A percentile compares a stretch with the other conserved stretches of the same genome.
Conservation (phyloP, 169 alveolate species). For the Plasmodium adleri region DNA sequence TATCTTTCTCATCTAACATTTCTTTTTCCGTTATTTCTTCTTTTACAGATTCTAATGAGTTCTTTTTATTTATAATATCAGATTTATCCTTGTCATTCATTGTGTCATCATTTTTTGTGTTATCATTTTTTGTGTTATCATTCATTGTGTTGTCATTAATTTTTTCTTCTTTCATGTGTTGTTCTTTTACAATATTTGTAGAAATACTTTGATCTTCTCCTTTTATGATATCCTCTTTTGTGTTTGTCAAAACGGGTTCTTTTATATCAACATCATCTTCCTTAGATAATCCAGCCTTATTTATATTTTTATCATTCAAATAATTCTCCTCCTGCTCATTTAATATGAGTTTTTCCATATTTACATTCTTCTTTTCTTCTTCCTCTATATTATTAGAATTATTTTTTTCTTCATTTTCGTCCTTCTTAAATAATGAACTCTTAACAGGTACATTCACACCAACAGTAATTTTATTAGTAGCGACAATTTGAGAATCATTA, state of each 20-base stretch:
- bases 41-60: too few species aligned
- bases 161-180: too few species aligned
- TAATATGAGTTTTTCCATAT: too few species aligned
- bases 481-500: too few species aligned
- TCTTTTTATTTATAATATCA: too few species aligned
- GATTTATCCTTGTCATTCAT: background rate
- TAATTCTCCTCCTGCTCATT: background rate
- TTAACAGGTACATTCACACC: background rate
- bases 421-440: background rate
- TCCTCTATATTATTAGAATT: background rate
- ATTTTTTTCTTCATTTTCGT: background rate
- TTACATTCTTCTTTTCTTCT: background rate
- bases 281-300: background rate
- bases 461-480: background rate
- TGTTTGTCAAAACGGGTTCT: background rate
- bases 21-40: too few species aligned
- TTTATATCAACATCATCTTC: background rate
- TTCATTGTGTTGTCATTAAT: too few species aligned
- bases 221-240: too few species aligned
- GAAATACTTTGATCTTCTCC: too few species aligned
- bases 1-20: too few species aligned
- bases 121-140: too few species aligned
- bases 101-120: background rate
- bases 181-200: too few species aligned
- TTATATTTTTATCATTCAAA: background rate